Conservation (phyloP, 2,329 filamentous ascomycete genomes). For the Xylaria sp. region DNA sequence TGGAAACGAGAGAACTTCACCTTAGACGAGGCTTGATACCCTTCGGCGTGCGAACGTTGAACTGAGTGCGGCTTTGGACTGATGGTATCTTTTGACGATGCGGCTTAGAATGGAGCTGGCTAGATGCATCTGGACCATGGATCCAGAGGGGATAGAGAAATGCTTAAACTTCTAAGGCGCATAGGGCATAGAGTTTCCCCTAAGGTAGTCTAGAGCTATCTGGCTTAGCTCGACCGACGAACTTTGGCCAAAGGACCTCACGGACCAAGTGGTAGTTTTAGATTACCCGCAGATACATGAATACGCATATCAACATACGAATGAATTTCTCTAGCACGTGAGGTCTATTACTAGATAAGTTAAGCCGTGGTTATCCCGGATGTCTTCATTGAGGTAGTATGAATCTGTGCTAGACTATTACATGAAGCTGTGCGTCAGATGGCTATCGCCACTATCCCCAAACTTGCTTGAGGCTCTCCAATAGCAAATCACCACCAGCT, state of each 20-base stretch:
- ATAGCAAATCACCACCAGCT: background rate
- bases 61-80: background rate
- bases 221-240: background rate
- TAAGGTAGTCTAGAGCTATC: conserved; percentile 5
- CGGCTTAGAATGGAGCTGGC: conserved; percentile 4
- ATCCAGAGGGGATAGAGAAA: background rate
- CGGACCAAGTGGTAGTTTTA: background rate
- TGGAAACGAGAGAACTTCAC: conserved; percentile 1
- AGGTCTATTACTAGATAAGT: background rate
- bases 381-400: background rate
- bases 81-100: background rate
- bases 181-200: background rate
- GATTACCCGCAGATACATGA: background rate
- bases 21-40: background rate
- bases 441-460: background rate
- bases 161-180: background rate
- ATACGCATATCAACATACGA: background rate
- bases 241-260: background rate
- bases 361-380: background rate
- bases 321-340: background rate
- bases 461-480: conserved; percentile 3
- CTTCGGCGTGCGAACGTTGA: background rate
- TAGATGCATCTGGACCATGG: conserved; percentile 1
- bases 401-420: background rate
- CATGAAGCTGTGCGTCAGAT: background rate